A percentile compares a stretch with the other conserved stretches of the same genome.
Evolutionary conservation across 352 stramenopile genomes (phyloP).

Genomic region (Thalassiosira delicatula): DNA sequence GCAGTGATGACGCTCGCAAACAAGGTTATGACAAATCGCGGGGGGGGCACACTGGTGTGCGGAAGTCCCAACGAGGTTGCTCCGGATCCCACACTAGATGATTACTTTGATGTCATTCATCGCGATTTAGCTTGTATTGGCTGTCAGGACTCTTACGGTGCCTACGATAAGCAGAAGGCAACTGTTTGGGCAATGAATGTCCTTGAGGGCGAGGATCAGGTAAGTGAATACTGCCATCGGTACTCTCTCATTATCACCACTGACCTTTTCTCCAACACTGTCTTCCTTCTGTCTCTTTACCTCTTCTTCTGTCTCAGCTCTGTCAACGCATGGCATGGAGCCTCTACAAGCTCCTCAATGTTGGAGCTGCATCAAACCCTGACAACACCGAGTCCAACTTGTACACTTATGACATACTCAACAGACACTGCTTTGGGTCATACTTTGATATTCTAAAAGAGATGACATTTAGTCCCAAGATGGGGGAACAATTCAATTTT

Average conservation of each 20-base stretch:
- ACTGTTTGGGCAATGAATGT: slow-evolving; percentile 66
- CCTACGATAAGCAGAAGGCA: slow-evolving; percentile 64
- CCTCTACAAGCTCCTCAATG: slow-evolving; percentile 73
- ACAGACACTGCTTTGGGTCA: slow-evolving; percentile 72
- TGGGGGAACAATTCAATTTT: slow-evolving; percentile 63
- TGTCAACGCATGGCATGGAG: slow-evolving; percentile 73
- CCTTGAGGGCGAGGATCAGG: slow-evolving; percentile 65
- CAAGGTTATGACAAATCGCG: background rate
- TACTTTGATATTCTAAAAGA: slow-evolving; percentile 65
- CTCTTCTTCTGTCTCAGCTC: slow-evolving; percentile 46
- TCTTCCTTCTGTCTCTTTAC: too few species aligned
- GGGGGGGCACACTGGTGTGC: slow-evolving; percentile 58
- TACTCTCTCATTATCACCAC: too few species aligned
- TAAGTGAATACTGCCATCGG: slow-evolving; percentile 16
- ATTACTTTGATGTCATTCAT: slow-evolving; percentile 69
- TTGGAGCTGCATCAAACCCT: slow-evolving; percentile 56
- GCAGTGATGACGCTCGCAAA: background rate
- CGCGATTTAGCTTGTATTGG: slow-evolving; percentile 61
- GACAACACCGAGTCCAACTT: slow-evolving; percentile 71
- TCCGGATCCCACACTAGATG: slow-evolving; percentile 61
- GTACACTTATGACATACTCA: slow-evolving; percentile 80
- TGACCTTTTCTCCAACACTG: too few species aligned
- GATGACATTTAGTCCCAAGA: slow-evolving; percentile 67
- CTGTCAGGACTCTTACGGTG: slow-evolving; percentile 46
- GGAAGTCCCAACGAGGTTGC: slow-evolving; percentile 66